phyloP scores from a whole-genome alignment of 192 early-diverging fungal genomes.

The Phycomyces nitens region DNA sequence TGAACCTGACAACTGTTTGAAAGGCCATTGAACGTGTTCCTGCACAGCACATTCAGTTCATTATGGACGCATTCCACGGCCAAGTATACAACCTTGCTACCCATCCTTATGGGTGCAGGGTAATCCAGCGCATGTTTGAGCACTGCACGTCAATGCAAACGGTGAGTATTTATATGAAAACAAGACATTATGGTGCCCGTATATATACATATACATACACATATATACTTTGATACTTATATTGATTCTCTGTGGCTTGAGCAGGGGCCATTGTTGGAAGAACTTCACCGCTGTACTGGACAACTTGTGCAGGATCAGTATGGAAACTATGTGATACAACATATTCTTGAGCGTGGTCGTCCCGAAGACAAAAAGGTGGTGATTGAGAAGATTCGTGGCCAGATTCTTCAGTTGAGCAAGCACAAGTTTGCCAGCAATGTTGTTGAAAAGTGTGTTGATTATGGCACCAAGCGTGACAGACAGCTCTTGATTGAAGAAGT shows the following conservation, averaged over 20 bases:
- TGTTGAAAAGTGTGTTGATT: conserved; percentile 97
- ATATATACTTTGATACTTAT: not conserved
- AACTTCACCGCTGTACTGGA: conserved; percentile 89
- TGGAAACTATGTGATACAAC: conserved; percentile 99
- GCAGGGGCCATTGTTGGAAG: conserved; percentile 82
- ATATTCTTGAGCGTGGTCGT: conserved; percentile 92
- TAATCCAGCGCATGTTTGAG: conserved; percentile 99
- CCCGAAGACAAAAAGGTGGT: conserved; percentile 84
- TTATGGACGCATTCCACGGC: conserved; percentile 96
- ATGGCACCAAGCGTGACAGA: conserved; percentile 83
- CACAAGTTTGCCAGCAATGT: conserved; percentile 99
- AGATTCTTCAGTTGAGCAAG: conserved; percentile 89
- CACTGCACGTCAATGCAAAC: conserved; percentile 90
- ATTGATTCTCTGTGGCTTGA: not conserved
- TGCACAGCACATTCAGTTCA: conserved; percentile 90
- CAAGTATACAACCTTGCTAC: conserved; percentile 95
- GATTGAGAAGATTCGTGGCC: conserved; percentile 85
- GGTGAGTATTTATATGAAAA: conserved; percentile 31
- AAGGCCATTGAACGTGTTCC: conserved; percentile 91
- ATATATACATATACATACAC: not conserved
- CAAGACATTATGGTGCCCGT: not conserved
- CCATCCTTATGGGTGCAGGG: conserved; percentile 97
- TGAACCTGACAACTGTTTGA: too few relatives aligned
- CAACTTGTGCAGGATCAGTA: conserved; percentile 97
- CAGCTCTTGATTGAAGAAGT: conserved; percentile 92